Conservation (phyloP, 768 basidiomycete species). For the Termitomyces sp. region DNA sequence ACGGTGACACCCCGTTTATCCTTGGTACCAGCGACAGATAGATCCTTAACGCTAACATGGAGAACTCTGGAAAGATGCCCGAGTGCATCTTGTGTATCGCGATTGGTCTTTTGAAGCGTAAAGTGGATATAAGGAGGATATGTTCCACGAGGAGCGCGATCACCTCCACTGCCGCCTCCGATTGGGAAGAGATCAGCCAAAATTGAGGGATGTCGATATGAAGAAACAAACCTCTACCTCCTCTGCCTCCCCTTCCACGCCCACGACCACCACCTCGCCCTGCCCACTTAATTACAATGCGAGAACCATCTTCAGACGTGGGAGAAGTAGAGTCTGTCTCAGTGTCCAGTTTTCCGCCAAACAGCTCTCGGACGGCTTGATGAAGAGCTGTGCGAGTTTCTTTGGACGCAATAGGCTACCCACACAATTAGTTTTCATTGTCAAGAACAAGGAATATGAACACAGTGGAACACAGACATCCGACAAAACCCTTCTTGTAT, state of each 20-base stretch:
- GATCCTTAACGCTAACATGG: conserved; percentile 73
- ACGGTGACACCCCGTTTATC: conserved; percentile 97
- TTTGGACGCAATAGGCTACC: conserved; percentile 81
- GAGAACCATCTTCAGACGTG: conserved; percentile 59
- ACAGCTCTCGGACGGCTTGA: conserved; percentile 71
- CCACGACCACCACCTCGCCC: conserved; percentile 44
- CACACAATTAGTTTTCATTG: conserved; percentile 11
- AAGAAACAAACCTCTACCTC: conserved; percentile 23
- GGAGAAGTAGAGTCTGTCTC: conserved; percentile 59
- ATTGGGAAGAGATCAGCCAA: not conserved
- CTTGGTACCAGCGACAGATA: conserved; percentile 93
- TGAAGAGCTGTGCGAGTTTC: conserved; percentile 79
- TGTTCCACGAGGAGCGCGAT: conserved; percentile 51
- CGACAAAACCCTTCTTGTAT: conserved; percentile 73
- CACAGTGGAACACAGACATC: conserved; percentile 52
- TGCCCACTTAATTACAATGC: conserved; percentile 79
- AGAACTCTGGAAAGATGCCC: conserved; percentile 72
- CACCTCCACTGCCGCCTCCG: conserved; percentile 20
- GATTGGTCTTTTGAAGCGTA: conserved; percentile 94
- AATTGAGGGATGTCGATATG: not conserved
- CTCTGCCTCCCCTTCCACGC: conserved; percentile 45
- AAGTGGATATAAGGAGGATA: conserved; percentile 93
- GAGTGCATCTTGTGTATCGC: conserved; percentile 95
- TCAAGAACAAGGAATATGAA: conserved; percentile 7
- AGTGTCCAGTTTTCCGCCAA: conserved; percentile 79